Evolutionary conservation across 352 stramenopile genomes (phyloP), one percentile per base, ranked within the genome.

Genomic region (Hyaloperonospora arabidopsidis): DNA sequence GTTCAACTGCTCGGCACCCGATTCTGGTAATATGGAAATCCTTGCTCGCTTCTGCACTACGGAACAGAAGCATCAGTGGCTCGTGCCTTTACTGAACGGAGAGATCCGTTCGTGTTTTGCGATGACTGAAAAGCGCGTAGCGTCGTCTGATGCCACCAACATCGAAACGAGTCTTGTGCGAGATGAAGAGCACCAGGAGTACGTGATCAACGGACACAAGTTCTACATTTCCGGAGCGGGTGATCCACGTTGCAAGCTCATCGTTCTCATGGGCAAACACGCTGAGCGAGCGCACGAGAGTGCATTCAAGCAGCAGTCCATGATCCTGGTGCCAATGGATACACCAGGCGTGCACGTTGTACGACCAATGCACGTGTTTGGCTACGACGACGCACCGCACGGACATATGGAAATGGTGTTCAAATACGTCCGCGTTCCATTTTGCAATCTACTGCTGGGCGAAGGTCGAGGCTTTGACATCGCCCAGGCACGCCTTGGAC

Each of bases 21-120:
- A 99, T 68, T 98, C 95, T 7, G 96, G 95, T 35, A 99, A 99
- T 76, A 99, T 99, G 96, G 95, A 99, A 71, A 96, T 98, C 28
- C 71, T 98, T n/a, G 73, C 93, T 23, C 79, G 76, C 45, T 98
- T 97, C 59, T 95, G 86, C 41, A 98, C 87, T 0, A 61, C 84
- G 1, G 79, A 87, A 49, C 91, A 98, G 67, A 95, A 97, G 55
- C 75, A 97, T 54, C 49, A 78, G 58, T 99, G 91, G 85, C 76
- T 99, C 19, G 59, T 86, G 48, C 94, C 94, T 8, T 68, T 99
- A 23, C 75, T 98, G 11, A 78, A 97, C 35, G 95, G 95, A 22
- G 74, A 81, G 22, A 98, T 97, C 48, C 86, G 95, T 50, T 97
- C 87, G 36, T 93, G 86, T 46, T 99, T 98, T 73, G 79, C 96